These are phyloP conservation scores for Scenedesmus sp. DNA, from an alignment of 163 green algal species.

Conservation along the genomic window DNA sequence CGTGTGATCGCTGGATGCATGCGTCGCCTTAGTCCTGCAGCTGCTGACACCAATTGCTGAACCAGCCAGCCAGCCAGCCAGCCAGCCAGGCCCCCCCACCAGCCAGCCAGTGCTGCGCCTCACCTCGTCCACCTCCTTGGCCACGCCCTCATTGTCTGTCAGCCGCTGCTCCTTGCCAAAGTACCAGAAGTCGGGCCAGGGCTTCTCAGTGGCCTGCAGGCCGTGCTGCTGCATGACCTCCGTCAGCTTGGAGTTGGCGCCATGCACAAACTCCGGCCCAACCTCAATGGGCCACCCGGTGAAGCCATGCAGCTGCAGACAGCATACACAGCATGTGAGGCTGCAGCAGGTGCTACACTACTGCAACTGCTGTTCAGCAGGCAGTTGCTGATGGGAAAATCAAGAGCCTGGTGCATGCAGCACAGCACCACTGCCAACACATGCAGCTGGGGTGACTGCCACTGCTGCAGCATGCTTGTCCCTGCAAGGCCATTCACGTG, in stretches of 20 bases:
- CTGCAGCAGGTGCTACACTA: no score
- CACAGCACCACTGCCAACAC: background rate
- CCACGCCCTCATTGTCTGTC: constrained; percentile 65
- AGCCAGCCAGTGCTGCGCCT: background rate
- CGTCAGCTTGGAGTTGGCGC: constrained; percentile 60
- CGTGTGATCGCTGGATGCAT: no score
- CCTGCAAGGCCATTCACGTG: background rate
- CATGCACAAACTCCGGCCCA: constrained; percentile 91
- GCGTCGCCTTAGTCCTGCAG: no score
- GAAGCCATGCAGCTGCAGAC: constrained; percentile 61
- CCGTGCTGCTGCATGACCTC: constrained; percentile 68
- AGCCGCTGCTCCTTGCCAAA: constrained; percentile 71
- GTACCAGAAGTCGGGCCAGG: constrained; percentile 88
- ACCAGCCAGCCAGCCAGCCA: background rate
- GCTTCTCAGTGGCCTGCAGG: constrained; percentile 69
- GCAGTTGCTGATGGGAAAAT: background rate
- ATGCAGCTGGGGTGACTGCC: background rate
- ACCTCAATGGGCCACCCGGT: constrained; percentile 84
- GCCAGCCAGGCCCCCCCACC: background rate
- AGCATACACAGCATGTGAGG: background rate
- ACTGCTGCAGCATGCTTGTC: background rate
- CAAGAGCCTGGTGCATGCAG: background rate
- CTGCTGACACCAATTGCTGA: background rate
- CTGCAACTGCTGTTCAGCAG: background rate
- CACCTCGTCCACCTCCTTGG: constrained; percentile 66